phyloP scores from a whole-genome alignment of 2,329 filamentous ascomycete species.

The Aspergillus melleus region DNA sequence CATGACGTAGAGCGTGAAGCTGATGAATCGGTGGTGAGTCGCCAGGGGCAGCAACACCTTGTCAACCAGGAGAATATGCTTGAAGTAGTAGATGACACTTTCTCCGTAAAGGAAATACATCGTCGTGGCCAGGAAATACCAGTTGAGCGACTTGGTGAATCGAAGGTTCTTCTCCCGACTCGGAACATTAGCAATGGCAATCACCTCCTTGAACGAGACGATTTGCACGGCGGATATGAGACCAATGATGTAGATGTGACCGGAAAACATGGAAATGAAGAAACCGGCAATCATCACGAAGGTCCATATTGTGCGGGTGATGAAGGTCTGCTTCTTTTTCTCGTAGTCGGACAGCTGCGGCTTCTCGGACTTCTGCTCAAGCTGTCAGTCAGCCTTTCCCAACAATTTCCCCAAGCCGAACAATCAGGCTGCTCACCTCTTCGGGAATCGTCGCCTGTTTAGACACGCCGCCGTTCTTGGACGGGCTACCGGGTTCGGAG shows the following conservation, averaged over 20 bases:
- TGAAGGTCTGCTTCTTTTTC: slow-evolving; percentile 98
- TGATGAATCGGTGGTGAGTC: slow-evolving; percentile 97
- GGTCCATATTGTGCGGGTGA: slow-evolving; percentile 95
- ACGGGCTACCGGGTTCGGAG: slow-evolving; percentile 54
- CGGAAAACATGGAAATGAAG: slow-evolving; percentile 88
- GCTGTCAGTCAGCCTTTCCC: slow-evolving; percentile 12
- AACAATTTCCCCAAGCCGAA: neutral
- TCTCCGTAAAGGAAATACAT: slow-evolving; percentile 99
- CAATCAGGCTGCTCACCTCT: slow-evolving; percentile 27
- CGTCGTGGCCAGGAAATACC: slow-evolving; percentile 98
- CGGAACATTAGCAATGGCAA: slow-evolving; percentile 93
- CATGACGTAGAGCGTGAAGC: slow-evolving; percentile 96
- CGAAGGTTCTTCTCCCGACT: slow-evolving; percentile 85
- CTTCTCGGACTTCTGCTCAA: slow-evolving; percentile 36
- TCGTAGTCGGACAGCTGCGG: slow-evolving; percentile 72
- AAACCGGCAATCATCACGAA: slow-evolving; percentile 95
- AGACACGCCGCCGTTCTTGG: slow-evolving; percentile 42
- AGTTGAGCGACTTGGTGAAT: slow-evolving; percentile 95
- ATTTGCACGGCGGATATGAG: slow-evolving; percentile 94
- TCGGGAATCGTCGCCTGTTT: slow-evolving; percentile 37
- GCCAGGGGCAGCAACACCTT: slow-evolving; percentile 88
- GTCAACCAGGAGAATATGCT: slow-evolving; percentile 95
- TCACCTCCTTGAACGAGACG: slow-evolving; percentile 98
- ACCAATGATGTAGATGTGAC: slow-evolving; percentile 94
- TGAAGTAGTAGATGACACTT: slow-evolving; percentile 99